A percentile compares a stretch with the other conserved stretches of the same genome.
These are phyloP conservation scores for Westerdykella sp. DNA, from an alignment of 2,329 filamentous ascomycete genomes.

Conservation along the genomic window DNA sequence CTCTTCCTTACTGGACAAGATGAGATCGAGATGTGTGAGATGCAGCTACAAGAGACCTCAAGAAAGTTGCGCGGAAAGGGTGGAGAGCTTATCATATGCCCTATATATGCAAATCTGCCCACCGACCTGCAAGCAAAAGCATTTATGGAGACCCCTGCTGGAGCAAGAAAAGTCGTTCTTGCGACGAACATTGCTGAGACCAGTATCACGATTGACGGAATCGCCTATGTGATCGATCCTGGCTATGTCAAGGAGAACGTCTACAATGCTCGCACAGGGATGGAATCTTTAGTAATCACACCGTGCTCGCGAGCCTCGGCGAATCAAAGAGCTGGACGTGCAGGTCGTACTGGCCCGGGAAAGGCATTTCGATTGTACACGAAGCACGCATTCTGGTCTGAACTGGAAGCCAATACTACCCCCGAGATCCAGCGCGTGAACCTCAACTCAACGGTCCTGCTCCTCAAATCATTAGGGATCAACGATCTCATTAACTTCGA, in stretches of 20 bases:
- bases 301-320: conserved; percentile 88
- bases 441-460: conserved; percentile 73
- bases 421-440: conserved; percentile 92
- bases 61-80: conserved; percentile 79
- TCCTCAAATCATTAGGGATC: conserved; percentile 84
- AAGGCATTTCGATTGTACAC: conserved; percentile 94
- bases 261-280: conserved; percentile 84
- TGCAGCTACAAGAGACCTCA: conserved; percentile 77
- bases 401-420: conserved; percentile 85
- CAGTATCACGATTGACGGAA: conserved; percentile 88
- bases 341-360: conserved; percentile 83
- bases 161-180: conserved; percentile 82
- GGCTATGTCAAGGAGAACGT: conserved; percentile 95
- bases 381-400: conserved; percentile 88
- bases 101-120: conserved; percentile 90
- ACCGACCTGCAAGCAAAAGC: conserved; percentile 88
- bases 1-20: conserved; percentile 95
- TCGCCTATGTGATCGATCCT: conserved; percentile 91
- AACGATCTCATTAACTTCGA: conserved; percentile 91
- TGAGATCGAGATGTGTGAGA: conserved; percentile 85
- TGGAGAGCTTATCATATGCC: conserved; percentile 81
- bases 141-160: conserved; percentile 84
- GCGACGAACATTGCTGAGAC: conserved; percentile 98
- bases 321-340: conserved; percentile 87
- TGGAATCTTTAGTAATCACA: conserved; percentile 86